Percentiles rank a stretch among this genome's conserved stretches.
These are phyloP conservation scores for Paratinospora sagittata DNA, from an alignment of 164 flowering plant genomes.

Conservation along the genomic window DNA sequence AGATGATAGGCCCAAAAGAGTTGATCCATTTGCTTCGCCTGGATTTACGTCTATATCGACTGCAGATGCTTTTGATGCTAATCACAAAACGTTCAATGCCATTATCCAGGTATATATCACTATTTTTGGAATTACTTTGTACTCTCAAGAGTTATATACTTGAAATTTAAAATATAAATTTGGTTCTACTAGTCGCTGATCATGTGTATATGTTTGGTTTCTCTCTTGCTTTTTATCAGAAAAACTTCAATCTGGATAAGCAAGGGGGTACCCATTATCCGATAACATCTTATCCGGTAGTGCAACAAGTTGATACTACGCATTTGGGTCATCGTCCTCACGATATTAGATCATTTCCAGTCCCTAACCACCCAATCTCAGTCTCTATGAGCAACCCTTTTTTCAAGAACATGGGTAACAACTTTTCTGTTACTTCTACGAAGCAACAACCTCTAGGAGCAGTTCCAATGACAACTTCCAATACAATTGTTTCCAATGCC, in stretches of 20 bases:
- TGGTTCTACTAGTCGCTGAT: not conserved
- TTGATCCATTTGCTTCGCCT: constrained; percentile 28
- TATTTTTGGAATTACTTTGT: not conserved
- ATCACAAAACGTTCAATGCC: constrained; percentile 18
- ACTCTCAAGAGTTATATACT: not conserved
- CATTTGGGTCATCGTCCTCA: constrained; percentile 24
- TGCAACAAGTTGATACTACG: constrained; percentile 29
- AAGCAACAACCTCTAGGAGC: constrained; percentile 51
- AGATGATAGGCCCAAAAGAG: constrained; percentile 40
- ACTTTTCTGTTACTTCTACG: constrained; percentile 14
- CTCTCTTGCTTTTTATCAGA: constrained; percentile 20
- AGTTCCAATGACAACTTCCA: constrained; percentile 31
- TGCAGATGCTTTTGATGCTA: constrained; percentile 25
- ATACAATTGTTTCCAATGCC: constrained; percentile 22
- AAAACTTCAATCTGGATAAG: constrained; percentile 29
- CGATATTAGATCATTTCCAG: constrained; percentile 37
- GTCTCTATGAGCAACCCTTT: constrained; percentile 39
- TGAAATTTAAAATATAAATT: not conserved
- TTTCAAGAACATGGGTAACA: constrained; percentile 36
- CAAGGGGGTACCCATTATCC: constrained; percentile 30
- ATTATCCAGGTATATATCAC: constrained; percentile 47
- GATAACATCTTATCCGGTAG: constrained; percentile 29
- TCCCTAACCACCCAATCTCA: constrained; percentile 33
- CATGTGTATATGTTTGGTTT: constrained; percentile 9
- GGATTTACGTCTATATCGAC: constrained; percentile 30